These are phyloP conservation scores for Termitomyces sp. DNA, from an alignment of 768 basidiomycete genomes.

Conservation along the genomic window DNA sequence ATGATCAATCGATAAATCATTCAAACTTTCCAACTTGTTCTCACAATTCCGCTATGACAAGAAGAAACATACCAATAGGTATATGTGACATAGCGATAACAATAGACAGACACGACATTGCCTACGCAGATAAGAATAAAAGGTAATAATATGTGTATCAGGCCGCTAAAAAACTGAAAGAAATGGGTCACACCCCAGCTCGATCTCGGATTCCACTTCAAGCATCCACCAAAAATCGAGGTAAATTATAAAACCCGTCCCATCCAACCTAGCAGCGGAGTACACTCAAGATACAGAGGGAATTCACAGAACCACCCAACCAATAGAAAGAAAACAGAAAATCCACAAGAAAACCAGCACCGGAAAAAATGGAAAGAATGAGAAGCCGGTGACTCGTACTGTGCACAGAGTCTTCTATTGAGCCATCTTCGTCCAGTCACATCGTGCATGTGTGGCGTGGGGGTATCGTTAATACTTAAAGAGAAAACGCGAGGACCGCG, in stretches of 20 bases:
- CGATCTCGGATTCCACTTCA: constrained; percentile 19
- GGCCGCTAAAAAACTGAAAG: constrained; percentile 11
- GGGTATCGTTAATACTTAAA: constrained; percentile 31
- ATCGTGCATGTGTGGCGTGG: constrained; percentile 17
- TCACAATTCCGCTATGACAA: neutral
- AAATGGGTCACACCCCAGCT: constrained; percentile 18
- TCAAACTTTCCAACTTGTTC: neutral
- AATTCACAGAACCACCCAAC: constrained; percentile 18
- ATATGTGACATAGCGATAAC: constrained; percentile 14
- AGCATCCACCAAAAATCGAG: constrained; percentile 21
- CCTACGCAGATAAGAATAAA: neutral
- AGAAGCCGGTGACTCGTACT: constrained; percentile 19
- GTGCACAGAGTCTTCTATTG: constrained; percentile 6
- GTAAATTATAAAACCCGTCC: constrained; percentile 8
- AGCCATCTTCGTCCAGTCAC: constrained; percentile 14
- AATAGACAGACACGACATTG: constrained; percentile 14
- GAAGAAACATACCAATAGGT: constrained; percentile 8
- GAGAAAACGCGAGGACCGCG: constrained; percentile 33
- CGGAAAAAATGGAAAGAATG: constrained; percentile 9
- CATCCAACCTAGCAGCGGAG: constrained; percentile 18
- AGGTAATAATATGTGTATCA: constrained; percentile 7
- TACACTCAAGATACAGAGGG: constrained; percentile 12
- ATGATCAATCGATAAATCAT: neutral
- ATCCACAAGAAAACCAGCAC: constrained; percentile 16
- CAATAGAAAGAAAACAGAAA: neutral